A percentile compares a stretch with the other conserved stretches of the same genome.
These are phyloP conservation scores for Tuber magnatum DNA, from an alignment of 495 filamentous ascomycete genomes.

Conservation along the genomic window DNA sequence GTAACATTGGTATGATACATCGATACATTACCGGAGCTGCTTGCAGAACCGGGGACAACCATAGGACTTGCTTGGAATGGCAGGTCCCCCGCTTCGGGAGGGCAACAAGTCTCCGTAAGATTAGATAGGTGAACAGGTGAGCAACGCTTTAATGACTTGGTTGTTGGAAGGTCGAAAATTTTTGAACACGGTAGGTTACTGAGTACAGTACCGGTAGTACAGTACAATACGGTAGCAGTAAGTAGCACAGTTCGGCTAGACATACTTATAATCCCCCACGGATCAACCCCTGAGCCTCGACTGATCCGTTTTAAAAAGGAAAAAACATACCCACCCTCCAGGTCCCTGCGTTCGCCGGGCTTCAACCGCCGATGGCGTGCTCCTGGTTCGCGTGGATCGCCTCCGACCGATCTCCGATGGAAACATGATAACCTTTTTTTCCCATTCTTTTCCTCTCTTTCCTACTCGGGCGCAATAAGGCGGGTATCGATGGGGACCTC, in stretches of 20 bases:
- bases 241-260: background rate
- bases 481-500: background rate
- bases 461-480: background rate
- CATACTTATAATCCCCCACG: background rate
- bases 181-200: background rate
- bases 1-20: background rate
- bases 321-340: background rate
- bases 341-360: background rate
- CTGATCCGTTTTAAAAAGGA: background rate
- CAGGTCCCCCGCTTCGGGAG: background rate
- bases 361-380: background rate
- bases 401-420: background rate
- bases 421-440: background rate
- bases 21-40: background rate
- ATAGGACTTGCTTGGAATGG: background rate
- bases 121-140: background rate
- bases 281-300: background rate
- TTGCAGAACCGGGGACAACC: background rate
- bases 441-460: background rate
- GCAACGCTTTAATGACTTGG: background rate
- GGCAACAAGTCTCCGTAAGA: background rate
- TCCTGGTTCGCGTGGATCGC: background rate
- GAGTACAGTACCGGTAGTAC: background rate
- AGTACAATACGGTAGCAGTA: background rate
- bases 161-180: background rate